A percentile compares a stretch with the other conserved stretches of the same genome.
Conservation (phyloP, 345 rosid species). For the Sonneratia caseolaris region DNA sequence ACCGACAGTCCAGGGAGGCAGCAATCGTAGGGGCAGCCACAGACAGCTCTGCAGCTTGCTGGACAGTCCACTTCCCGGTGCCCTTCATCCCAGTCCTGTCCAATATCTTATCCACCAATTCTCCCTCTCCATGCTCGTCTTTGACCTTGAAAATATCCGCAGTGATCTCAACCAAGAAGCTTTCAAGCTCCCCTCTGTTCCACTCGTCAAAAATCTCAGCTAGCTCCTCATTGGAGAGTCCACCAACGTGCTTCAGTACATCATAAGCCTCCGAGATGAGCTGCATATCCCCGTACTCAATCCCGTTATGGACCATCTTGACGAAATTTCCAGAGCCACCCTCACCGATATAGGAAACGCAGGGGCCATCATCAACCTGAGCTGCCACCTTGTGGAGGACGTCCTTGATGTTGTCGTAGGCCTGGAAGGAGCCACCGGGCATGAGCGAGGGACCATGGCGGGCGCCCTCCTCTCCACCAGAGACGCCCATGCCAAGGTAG, state of each 20-base stretch:
- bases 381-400: conserved; percentile 75
- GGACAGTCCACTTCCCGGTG: conserved; percentile 97
- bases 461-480: conserved; percentile 98
- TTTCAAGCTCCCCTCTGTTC: conserved; percentile 83
- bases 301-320: conserved; percentile 98
- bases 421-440: conserved; percentile 87
- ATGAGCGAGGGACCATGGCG: conserved; percentile 82
- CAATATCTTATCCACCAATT: conserved; percentile 83
- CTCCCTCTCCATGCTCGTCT: conserved; percentile 57
- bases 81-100: conserved; percentile 99
- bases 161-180: conserved; percentile 85
- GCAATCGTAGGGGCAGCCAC: conserved; percentile 97
- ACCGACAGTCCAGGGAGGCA: conserved; percentile 84
- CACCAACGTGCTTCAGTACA: conserved; percentile 84
- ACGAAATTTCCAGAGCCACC: conserved; percentile 97
- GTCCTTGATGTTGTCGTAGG: conserved; percentile 63
- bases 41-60: conserved; percentile 93
- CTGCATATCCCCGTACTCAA: conserved; percentile 97
- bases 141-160: conserved; percentile 75
- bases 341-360: conserved; percentile 91
- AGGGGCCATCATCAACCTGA: conserved; percentile 93
- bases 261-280: conserved; percentile 90
- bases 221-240: conserved; percentile 55
- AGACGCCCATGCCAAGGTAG: conserved; percentile 95
- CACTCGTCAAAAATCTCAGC: conserved; percentile 66